Base-by-base conservation (phyloP, 2,329 filamentous ascomycete genomes). In the Diaporthe helianthi region DNA sequence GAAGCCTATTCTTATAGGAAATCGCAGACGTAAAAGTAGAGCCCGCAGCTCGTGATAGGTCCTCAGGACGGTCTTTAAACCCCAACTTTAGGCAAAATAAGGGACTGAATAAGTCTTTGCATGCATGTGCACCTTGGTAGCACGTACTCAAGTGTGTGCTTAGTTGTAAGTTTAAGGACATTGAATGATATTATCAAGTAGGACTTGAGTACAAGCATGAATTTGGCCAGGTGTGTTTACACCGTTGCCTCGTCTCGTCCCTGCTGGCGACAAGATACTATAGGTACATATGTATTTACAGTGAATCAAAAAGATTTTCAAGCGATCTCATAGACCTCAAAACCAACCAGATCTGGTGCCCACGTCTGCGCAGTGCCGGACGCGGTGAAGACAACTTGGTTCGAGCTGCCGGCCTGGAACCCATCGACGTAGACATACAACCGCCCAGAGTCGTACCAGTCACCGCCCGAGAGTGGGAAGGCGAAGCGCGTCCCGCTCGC, bases 391-490 rank as follows among this genome's bases (percentile, higher is more conserved):
- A 77, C 74, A 4, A 84, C 75, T 31, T 73, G 74, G 53, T 83
- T 83, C 15, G 76, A 75, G 0, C 72, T 71, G 0, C 83, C 83
- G 12, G 76, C 77, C 15, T 77, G 78, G 73, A 85, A 87, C 0
- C 83, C 84, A 36, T 81, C 80, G 0, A 84, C 76, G 70, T 83
- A 78, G 10, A 86, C 75, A 0, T 78, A 77, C 72, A 86, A 69
- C 0, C 82, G 79, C 1, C 81, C 83, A 0, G 80, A 80, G 75
- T 86, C 84, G 67, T 78, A 83, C 85, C 85, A 87, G 67, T 86
- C 81, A 2, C 80, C 78, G 0, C 84, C 85, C 0, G 83, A 81
- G 17, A 87, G 76, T 0, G 85, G 84, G 26, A 86, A 84, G 0
- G 84, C 83, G 71, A 85, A 83, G 0, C 84, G 75, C 47, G 61